Conservation (phyloP, 2,329 filamentous ascomycete species). For the Penicillium decumbens region DNA sequence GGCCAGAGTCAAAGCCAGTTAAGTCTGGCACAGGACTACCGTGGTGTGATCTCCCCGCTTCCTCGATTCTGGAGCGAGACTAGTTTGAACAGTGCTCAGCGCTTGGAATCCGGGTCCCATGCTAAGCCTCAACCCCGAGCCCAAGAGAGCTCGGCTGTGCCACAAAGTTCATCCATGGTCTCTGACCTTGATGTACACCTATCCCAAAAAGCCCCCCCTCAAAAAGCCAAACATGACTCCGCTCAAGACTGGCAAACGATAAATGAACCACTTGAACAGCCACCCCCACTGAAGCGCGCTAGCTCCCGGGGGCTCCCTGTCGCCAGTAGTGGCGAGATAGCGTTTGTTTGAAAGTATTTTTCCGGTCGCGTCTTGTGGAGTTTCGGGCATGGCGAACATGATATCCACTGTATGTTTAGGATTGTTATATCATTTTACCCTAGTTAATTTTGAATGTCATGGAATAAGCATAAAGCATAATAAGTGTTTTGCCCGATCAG, state of each 20-base stretch:
- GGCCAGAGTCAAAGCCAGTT: conserved; percentile 31
- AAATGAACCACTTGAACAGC: conserved; percentile 14
- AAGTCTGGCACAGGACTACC: conserved; percentile 38
- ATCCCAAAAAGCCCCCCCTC: conserved; percentile 13
- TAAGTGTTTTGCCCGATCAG: conserved; percentile 1
- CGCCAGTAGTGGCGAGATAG: conserved; percentile 23
- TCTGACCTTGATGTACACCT: conserved; percentile 25
- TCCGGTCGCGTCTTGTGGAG: conserved; percentile 10
- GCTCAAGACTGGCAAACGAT: conserved; percentile 6
- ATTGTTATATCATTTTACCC: neutral
- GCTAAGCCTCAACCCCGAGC: conserved; percentile 2
- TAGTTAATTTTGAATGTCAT: neutral
- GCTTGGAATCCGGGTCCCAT: conserved; percentile 20
- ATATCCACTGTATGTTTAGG: conserved; percentile 22
- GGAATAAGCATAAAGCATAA: neutral
- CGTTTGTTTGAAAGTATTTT: conserved; percentile 19
- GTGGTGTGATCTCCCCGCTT: conserved; percentile 34
- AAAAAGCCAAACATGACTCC: conserved; percentile 3
- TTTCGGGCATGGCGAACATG: conserved; percentile 24
- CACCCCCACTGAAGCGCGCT: conserved; percentile 11
- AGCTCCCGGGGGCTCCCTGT: conserved; percentile 19
- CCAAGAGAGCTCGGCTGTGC: conserved; percentile 12
- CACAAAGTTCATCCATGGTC: conserved; percentile 20
- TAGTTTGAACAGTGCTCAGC: conserved; percentile 28
- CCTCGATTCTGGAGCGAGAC: conserved; percentile 37